These are phyloP conservation scores for Lycium barbarum DNA, from an alignment of 257 asterid genomes.

Conservation along the genomic window DNA sequence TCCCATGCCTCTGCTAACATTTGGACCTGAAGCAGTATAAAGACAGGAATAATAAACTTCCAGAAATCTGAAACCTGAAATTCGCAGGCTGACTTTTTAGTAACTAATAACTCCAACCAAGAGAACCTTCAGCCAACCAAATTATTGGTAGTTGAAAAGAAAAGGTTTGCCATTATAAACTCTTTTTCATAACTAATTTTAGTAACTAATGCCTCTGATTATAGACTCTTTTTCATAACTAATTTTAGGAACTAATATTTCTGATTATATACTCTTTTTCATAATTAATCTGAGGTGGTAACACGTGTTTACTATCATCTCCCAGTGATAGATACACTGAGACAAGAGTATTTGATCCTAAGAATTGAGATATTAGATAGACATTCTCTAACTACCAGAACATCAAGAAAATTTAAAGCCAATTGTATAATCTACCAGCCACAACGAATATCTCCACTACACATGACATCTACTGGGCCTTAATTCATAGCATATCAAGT, in stretches of 20 bases:
- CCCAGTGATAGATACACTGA: neutral
- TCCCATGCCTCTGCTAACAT: conserved; percentile 85
- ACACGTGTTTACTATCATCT: neutral
- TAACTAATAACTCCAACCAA: neutral
- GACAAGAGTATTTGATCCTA: neutral
- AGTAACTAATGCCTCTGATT: neutral
- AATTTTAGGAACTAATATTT: neutral
- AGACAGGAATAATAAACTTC: conserved; percentile 6
- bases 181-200: neutral
- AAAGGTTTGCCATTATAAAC: neutral
- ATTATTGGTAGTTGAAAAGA: neutral
- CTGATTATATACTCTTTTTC: neutral
- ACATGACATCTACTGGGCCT: conserved; percentile 4
- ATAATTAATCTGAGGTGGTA: neutral
- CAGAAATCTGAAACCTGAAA: neutral
- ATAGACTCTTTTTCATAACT: neutral
- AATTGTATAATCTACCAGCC: neutral
- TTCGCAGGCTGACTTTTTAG: neutral
- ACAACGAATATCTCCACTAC: neutral
- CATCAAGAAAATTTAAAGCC: neutral
- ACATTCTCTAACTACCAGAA: neutral
- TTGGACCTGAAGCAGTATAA: conserved; percentile 64
- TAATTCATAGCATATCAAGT: neutral
- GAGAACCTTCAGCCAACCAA: neutral
- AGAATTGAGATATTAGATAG: neutral